These are phyloP conservation scores for Aureococcus anophagefferens DNA, from an alignment of 108 stramenopile species.

Conservation along the genomic window DNA sequence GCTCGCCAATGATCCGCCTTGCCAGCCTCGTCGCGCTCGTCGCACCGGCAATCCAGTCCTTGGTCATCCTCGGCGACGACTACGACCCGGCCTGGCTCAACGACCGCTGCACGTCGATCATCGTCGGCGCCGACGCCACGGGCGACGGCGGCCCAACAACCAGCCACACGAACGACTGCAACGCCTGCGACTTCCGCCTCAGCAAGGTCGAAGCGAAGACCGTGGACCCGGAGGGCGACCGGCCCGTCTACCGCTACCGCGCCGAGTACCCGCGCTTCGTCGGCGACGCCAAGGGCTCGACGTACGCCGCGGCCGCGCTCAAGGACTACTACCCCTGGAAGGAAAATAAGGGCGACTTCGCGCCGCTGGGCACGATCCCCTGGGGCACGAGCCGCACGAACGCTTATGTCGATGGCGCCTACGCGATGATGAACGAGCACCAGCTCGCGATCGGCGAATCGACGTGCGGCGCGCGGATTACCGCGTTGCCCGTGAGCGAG, in stretches of 20 bases:
- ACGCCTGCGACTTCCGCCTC: constrained; percentile 57
- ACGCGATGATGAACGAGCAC: constrained; percentile 69
- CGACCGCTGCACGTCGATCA: background rate
- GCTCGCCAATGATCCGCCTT: too few relatives aligned
- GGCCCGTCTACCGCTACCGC: constrained; percentile 52
- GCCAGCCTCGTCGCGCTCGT: too few relatives aligned
- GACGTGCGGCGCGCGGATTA: constrained; percentile 54
- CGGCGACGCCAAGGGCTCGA: constrained; percentile 49
- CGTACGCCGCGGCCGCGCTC: constrained; percentile 27
- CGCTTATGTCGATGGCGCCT: constrained; percentile 64
- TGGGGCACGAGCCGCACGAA: constrained; percentile 56
- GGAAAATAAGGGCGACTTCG: constrained; percentile 20
- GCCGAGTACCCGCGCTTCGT: constrained; percentile 65
- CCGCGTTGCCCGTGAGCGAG: constrained; percentile 28
- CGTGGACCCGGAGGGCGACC: constrained; percentile 30
- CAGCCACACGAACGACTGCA: constrained; percentile 26
- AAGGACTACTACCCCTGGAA: constrained; percentile 36
- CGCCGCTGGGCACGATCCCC: constrained; percentile 51
- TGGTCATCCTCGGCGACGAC: too few relatives aligned
- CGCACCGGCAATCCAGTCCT: too few relatives aligned
- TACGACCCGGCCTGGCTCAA: too few relatives aligned
- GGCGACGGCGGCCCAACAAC: constrained; percentile 21
- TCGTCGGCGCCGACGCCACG: constrained; percentile 4
- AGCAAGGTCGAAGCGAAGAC: constrained; percentile 59
- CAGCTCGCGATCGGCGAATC: constrained; percentile 66